Base-by-base conservation (phyloP, 208 protist species). In the Leishmania lainsoni region DNA sequence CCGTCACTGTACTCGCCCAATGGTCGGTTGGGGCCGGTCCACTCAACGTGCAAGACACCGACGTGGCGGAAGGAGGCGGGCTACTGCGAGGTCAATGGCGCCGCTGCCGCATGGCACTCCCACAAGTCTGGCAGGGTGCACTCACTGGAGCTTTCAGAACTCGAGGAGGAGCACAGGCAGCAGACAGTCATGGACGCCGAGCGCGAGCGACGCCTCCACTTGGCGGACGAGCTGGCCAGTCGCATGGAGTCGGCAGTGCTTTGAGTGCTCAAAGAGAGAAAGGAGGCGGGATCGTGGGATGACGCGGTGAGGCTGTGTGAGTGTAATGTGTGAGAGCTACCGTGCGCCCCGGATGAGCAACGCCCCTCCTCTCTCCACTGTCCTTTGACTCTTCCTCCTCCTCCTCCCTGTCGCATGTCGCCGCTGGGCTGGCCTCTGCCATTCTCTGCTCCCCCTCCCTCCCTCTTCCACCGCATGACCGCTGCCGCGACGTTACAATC, bases 201-300 rank as follows among this genome's bases (percentile, higher is more conserved):
- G 68, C 81, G 77, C 10, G 69, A 81, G 63, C 81, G 78, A 17
- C 76, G 77, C 2, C 77, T 81, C 1, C 73, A 54, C 0, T n/a
- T 66, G 29, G 65, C 77, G 45, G 77, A 76, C 9, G 52, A 70
- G 48, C 72, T 85, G 17, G 73, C 81, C 4, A 22, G 26, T 2
- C 39, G 78, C 8, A 80, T 76, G 69, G 75, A 78, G 35, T 65
- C 75, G 2, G 75, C 56, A n/a, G 45, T 0, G 16, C 17, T 35
- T 14, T 29, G 49, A 20, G 70, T 14, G 16, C 66, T 10, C 45
- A 45, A 17, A 32, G 10, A 14, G 3, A 42, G 29, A 14, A 68
- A 14, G 32, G 29, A 20, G n/a, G 39, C n/a, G n/a, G n/a, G 8
- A n/a, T 16, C 17, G 3, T 3, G 32, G 22, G n/a, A 5, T 6